Evolutionary conservation across 164 flowering plant genomes (phyloP).

Genomic region (Buxus sempervirens): DNA sequence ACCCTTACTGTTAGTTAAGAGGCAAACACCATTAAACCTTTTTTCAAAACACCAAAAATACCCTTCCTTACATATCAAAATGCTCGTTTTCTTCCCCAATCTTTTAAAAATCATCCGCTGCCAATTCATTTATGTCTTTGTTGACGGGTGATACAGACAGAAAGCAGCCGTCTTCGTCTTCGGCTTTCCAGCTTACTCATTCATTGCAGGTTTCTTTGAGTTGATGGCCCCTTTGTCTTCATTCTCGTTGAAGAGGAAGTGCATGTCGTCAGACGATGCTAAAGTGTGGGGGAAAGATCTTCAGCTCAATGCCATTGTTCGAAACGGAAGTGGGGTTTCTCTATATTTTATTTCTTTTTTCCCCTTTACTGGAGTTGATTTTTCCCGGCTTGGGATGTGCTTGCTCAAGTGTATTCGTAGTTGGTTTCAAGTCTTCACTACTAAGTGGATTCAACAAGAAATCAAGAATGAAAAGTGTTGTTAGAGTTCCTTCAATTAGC

Average conservation of each 20-base stretch:
- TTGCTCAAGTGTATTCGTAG: background rate
- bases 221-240: slow-evolving; percentile 48
- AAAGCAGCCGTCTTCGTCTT: slow-evolving; percentile 35
- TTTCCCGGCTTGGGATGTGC: background rate
- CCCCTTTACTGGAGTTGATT: background rate
- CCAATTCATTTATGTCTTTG: slow-evolving; percentile 46
- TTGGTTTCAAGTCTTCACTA: background rate
- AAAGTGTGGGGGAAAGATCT: slow-evolving; percentile 40
- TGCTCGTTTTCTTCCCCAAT: slow-evolving; percentile 28
- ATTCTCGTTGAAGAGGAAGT: slow-evolving; percentile 47
- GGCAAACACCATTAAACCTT: too few species aligned
- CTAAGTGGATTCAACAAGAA: slow-evolving; percentile 30
- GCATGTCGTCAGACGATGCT: slow-evolving; percentile 44
- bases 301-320: slow-evolving; percentile 68
- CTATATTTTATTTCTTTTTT: background rate
- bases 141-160: slow-evolving; percentile 59
- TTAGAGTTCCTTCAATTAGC: slow-evolving; percentile 63
- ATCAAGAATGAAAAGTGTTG: slow-evolving; percentile 49
- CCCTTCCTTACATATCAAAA: too few species aligned
- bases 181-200: slow-evolving; percentile 54
- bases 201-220: slow-evolving; percentile 40
- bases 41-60: too few species aligned
- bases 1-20: too few species aligned
- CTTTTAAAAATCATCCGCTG: too few species aligned
- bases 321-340: slow-evolving; percentile 56